Conservation (phyloP, 495 filamentous ascomycete genomes). For the Recurvomyces mirabilis region DNA sequence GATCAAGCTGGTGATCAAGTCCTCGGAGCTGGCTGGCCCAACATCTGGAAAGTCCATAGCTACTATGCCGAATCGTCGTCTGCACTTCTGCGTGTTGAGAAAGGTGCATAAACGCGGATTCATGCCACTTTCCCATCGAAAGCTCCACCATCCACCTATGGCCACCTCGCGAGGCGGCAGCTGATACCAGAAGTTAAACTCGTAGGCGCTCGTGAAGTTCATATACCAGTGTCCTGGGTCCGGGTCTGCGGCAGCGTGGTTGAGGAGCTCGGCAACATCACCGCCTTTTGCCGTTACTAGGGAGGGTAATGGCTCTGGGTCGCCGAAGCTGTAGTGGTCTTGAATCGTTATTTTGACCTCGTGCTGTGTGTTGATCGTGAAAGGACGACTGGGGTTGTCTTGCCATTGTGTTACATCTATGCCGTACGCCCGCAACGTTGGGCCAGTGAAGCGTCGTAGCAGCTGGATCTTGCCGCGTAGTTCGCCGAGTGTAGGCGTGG, state of each 20-base stretch:
- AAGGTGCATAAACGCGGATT: slow-evolving; percentile 12
- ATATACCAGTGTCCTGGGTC: slow-evolving; percentile 17
- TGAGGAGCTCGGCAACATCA: slow-evolving; percentile 12
- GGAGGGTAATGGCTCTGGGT: slow-evolving; percentile 5
- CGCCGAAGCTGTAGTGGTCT: slow-evolving; percentile 17
- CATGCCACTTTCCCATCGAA: slow-evolving; percentile 15
- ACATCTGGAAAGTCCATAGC: slow-evolving; percentile 22
- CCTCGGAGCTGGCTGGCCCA: too few species aligned
- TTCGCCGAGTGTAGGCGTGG: slow-evolving; percentile 11
- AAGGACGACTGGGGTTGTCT: slow-evolving; percentile 16
- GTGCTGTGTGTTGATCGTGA: slow-evolving; percentile 16
- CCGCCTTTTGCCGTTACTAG: slow-evolving; percentile 13
- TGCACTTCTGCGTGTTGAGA: background rate
- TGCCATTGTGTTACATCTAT: slow-evolving; percentile 19
- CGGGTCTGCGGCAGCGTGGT: background rate
- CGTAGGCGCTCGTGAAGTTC: slow-evolving; percentile 20
- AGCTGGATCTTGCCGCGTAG: slow-evolving; percentile 19
- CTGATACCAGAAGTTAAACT: slow-evolving; percentile 19
- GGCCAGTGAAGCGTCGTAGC: slow-evolving; percentile 13
- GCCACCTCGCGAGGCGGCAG: slow-evolving; percentile 15
- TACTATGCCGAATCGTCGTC: slow-evolving; percentile 14
- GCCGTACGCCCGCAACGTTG: slow-evolving; percentile 11
- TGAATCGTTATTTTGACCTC: slow-evolving; percentile 14
- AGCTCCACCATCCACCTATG: slow-evolving; percentile 15
- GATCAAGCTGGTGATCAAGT: slow-evolving; percentile 10